A percentile compares a stretch with the other conserved stretches of the same genome.
phyloP scores from a whole-genome alignment of 2,329 filamentous ascomycete species.

The Colletotrichum camelliae region DNA sequence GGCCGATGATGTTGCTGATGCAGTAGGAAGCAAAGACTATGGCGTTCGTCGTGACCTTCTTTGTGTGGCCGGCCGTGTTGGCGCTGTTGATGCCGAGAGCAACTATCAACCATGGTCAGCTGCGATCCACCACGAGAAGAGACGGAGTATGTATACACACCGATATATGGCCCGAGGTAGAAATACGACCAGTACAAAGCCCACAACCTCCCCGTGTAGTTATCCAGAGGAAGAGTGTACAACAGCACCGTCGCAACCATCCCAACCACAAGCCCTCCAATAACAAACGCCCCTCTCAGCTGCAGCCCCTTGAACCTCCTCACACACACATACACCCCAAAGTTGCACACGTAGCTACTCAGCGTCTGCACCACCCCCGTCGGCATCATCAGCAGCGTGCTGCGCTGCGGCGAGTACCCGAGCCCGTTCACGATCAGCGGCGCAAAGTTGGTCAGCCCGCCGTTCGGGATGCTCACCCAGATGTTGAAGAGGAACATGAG shows the following conservation, averaged over 20 bases:
- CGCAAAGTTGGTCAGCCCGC: neutral
- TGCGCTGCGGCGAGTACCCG: neutral
- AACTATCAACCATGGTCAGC: neutral
- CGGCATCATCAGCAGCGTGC: neutral
- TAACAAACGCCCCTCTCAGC: neutral
- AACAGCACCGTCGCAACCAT: neutral
- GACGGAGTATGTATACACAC: neutral
- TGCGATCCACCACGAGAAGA: fast-evolving
- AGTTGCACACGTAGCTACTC: neutral
- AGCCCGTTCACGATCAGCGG: neutral
- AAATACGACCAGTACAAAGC: neutral
- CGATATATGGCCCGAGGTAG: neutral
- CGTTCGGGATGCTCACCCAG: neutral
- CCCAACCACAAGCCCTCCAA: neutral
- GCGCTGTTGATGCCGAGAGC: neutral
- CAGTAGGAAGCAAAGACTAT: neutral
- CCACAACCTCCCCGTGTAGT: neutral
- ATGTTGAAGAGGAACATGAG: neutral
- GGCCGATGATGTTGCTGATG: slow-evolving; percentile 35
- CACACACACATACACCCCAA: neutral
- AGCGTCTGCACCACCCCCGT: neutral
- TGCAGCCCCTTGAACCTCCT: neutral
- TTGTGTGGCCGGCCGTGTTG: neutral
- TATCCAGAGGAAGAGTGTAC: neutral
- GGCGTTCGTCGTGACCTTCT: neutral